These are phyloP conservation scores for Botrytis hyacinthi DNA, from an alignment of 2,329 filamentous ascomycete genomes.

Conservation along the genomic window DNA sequence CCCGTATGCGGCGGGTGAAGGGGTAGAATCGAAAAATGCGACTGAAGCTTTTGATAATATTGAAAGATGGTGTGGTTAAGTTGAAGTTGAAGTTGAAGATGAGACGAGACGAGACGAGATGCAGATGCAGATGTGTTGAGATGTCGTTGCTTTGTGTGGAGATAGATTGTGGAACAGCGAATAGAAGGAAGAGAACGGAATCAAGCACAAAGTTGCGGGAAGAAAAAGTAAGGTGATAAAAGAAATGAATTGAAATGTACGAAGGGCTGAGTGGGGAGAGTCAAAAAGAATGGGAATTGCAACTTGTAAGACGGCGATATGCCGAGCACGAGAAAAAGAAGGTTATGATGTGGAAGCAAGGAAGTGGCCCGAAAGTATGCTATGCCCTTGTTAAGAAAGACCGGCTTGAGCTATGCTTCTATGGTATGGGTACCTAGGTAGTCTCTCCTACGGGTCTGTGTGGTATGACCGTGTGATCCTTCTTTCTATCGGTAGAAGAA, in stretches of 20 bases:
- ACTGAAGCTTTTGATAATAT: constrained; percentile 4
- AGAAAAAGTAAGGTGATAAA: constrained; percentile 11
- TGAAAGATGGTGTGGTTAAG: neutral
- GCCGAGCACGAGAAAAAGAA: constrained; percentile 22
- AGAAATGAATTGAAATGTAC: neutral
- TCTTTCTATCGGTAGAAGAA: neutral
- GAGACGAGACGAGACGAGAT: neutral
- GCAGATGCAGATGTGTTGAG: neutral
- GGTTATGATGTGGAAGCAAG: constrained; percentile 21
- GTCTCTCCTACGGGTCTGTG: neutral
- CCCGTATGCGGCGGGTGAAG: constrained; percentile 2
- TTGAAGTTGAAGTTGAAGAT: neutral
- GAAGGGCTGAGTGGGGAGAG: constrained; percentile 13
- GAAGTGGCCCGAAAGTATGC: constrained; percentile 15
- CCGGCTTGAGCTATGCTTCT: neutral
- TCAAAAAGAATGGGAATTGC: neutral
- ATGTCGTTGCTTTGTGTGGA: neutral
- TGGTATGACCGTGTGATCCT: constrained; percentile 1
- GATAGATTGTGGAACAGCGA: constrained; percentile 20
- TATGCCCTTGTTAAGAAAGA: neutral
- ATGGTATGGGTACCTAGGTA: neutral
- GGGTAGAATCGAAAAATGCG: constrained; percentile 5
- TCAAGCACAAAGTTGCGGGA: constrained; percentile 17
- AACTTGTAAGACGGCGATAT: constrained; percentile 12
- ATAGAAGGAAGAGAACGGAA: constrained; percentile 17